Evolutionary conservation across 2,329 filamentous ascomycete genomes (phyloP).

Genomic region (Fusarium proliferatum): DNA sequence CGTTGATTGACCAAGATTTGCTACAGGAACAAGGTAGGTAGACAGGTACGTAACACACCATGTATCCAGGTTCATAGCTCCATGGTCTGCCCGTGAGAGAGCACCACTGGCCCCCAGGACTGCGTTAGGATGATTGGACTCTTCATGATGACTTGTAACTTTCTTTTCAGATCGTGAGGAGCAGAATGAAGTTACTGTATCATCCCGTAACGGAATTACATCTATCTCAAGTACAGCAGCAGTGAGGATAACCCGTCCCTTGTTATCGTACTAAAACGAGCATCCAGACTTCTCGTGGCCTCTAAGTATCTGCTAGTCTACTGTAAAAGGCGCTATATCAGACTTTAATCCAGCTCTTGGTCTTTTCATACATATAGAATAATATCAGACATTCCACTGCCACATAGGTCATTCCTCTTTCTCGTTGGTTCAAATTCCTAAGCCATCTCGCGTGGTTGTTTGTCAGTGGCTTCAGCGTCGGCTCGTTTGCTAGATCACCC

Average conservation of each 20-base stretch:
- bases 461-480: background rate
- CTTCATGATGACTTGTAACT: background rate
- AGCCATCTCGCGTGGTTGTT: background rate
- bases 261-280: background rate
- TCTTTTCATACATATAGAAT: background rate
- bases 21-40: background rate
- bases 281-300: background rate
- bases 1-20: background rate
- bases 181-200: accelerated
- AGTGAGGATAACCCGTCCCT: accelerated
- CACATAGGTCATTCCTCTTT: too few relatives aligned
- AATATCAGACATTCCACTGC: background rate
- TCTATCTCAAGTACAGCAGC: background rate
- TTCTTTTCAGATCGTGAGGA: too few relatives aligned
- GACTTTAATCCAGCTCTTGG: background rate
- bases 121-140: background rate
- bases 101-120: background rate
- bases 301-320: background rate
- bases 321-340: background rate
- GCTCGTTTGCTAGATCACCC: background rate
- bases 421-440: background rate
- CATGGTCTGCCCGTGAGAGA: background rate
- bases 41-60: conserved; percentile 1
- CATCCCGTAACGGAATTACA: background rate
- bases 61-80: background rate